Base-by-base conservation (phyloP, 306 rosid species). In the Pyrus pyrifolia region DNA sequence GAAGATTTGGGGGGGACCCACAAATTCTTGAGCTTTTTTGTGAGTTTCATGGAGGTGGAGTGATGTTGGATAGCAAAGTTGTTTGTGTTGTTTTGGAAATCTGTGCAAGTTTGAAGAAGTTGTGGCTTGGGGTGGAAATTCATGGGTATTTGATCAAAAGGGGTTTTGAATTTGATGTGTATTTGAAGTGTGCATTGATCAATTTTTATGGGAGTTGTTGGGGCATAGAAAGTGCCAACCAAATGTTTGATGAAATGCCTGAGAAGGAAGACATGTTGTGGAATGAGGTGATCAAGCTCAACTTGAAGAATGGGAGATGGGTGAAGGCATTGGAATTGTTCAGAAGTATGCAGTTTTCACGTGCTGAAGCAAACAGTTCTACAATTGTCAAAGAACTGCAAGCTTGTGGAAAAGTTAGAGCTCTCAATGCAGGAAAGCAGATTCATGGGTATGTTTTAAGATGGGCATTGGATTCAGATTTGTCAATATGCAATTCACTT, bases 381-480 rank as follows among this genome's bases (percentile, higher is more conserved):
- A 83, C 86, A 74, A 76, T 77, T 66, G 86, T 76, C 66, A 91
- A 91, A 85, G 23, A 81, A 64, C 76, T 91, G 19, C 97, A 86
- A 83, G 90, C 93, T 70, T 87, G 92, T 80, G 92, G 92, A 23
- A 89, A 89, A 70, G 66, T 91, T 51, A 79, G 92, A 83, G 88
- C 88, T 76, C 85, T 91, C 73, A 35, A 76, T 49, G 88, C 83
- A 84, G 92, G 97, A 75, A 91, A 89, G 80, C 90, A 89, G 60
- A 78, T 89, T 83, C 97, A 91, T 84, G 93, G 90, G 82, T 87
- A 89, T 85, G 89, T 85, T 78, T 81, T 89, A 64, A 76, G 86
- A 81, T 25, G 53, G 68, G 86, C 70, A 70, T 40, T 82, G 30
- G 84, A 81, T 60, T 83, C 86, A 2, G 83, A 89, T 84, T 72